Evolutionary conservation across 1,284 basidiomycete genomes (phyloP), one percentile per base, ranked within the genome.

Genomic region (Hypsizygus ulmarius): DNA sequence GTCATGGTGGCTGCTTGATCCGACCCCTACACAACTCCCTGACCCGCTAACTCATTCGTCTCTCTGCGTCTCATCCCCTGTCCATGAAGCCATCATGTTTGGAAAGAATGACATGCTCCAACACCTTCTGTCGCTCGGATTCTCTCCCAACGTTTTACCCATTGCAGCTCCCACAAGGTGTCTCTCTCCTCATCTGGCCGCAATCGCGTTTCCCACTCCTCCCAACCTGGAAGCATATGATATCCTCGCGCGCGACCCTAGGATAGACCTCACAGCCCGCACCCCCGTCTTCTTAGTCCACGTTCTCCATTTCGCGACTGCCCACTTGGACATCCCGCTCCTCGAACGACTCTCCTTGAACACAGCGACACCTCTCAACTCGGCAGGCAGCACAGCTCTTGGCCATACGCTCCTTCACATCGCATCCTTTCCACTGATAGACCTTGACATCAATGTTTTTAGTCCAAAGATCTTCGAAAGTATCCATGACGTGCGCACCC

Each of bases 301-400:
- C 25, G 12, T 43, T 15, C 41, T 43, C 15, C 41, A 43, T 27
- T 43, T 43, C 41, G 41, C 41, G 27, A 21, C 29, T 16, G 41
- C 41, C 8, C 41, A 11, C 41, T 5, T 43, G 3, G 41, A 43
- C 14, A 33, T 43, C 10, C 41, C 41, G 10, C 41, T 43, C 27
- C n/a, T 43, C 16, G n/a, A 43, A 15, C 27, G 27, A 15, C 15
- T 43, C 15, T 43, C 27, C 41, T 6, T 12, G 41, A 32, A 27
- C 29, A 12, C 41, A 19, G 1, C 25, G 15, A 43, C 41, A 16
- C 15, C 25, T 8, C 29, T 43, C 11, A 16, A 25, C n/a, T 11
- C n/a, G 15, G 41, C 41, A 10, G 9, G 41, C 8, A 28, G 27
- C 10, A 43, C 41, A n/a, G 27, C 25, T 12, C 41, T 43, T 11